Evolutionary conservation across 345 rosid genomes (phyloP), one percentile per base, ranked within the genome.

Genomic region (Corymbia maculata): DNA sequence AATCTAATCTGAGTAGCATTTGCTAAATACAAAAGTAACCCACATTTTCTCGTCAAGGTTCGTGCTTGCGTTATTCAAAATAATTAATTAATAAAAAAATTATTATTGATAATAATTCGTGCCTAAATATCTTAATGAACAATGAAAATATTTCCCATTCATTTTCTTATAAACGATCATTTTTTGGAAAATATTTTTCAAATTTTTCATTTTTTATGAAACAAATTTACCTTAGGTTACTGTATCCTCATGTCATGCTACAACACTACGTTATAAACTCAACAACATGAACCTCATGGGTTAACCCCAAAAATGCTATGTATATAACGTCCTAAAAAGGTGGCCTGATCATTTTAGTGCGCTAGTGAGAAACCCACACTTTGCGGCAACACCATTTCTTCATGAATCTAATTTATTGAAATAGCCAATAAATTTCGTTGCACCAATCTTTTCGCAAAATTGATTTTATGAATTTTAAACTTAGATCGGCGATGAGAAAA

Each of bases 141-240:
- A 21, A 21, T 55, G 2, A 55, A 55, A 55, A 55, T 55, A 55
- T 55, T 53, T 53, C 17, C 0, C 0, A 17, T 17, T 53, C 8
- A 53, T 21, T 55, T 55, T 22, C 0, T 21, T 2, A 4, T 36
- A 55, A 1, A 22, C 3, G 42, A 36, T 36, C 4, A 36, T 36
- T 36, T 36, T 36, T 36, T 36, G 42, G 4, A 36, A 36, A 22
- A 8, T 4, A 55, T 55, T 55, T 21, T 55, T 55, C 12, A 22
- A 55, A 55, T 55, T 0, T 8, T 55, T 55, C 0, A 55, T 8
- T 55, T 55, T 55, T 0, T 0, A 0, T 0, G 1, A 55, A 21
- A 55, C 28, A 21, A 55, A 55, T 0, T 1, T 0, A 22, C 61
- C 42, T 8, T 26, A 22, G 7, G 8, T 55, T 21, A 59, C 5